A percentile compares a stretch with the other conserved stretches of the same genome.
phyloP scores from a whole-genome alignment of 179 eudicot genomes.

The Beta corolliflora region DNA sequence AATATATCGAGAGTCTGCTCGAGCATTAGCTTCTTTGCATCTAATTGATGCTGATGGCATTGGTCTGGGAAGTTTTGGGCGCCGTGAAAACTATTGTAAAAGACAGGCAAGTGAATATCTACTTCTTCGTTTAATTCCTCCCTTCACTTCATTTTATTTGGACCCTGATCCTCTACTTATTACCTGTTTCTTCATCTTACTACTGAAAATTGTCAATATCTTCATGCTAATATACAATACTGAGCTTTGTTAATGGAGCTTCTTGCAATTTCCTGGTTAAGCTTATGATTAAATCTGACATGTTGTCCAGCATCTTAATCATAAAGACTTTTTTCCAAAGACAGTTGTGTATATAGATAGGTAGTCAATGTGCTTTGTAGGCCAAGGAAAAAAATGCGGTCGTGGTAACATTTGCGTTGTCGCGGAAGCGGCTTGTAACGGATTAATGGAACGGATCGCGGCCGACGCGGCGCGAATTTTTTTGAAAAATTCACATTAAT shows the following conservation, averaged over 20 bases:
- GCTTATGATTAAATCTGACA: not conserved
- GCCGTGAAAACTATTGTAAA: constrained; percentile 75
- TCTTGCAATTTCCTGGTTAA: not conserved
- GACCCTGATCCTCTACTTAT: not conserved
- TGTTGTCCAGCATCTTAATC: not conserved
- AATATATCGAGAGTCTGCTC: constrained; percentile 67
- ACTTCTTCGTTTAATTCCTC: not conserved
- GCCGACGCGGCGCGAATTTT: no score
- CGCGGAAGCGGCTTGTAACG: no score
- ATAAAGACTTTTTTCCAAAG: not conserved
- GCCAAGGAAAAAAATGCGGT: no score
- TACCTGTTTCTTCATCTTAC: not conserved
- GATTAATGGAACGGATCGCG: no score
- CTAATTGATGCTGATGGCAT: constrained; percentile 72
- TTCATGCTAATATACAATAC: not conserved
- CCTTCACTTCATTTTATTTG: not conserved
- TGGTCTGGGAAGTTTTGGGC: constrained; percentile 80
- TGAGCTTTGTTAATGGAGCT: not conserved
- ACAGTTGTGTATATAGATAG: not conserved
- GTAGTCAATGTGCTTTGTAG: not conserved
- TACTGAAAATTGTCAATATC: not conserved
- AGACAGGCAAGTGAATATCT: constrained; percentile 60
- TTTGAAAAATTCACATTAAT: no score
- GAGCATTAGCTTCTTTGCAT: constrained; percentile 81
- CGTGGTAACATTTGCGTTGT: no score